Conservation (phyloP, 1,139 yeast genomes). For the Zygosaccharomyces sapae region DNA sequence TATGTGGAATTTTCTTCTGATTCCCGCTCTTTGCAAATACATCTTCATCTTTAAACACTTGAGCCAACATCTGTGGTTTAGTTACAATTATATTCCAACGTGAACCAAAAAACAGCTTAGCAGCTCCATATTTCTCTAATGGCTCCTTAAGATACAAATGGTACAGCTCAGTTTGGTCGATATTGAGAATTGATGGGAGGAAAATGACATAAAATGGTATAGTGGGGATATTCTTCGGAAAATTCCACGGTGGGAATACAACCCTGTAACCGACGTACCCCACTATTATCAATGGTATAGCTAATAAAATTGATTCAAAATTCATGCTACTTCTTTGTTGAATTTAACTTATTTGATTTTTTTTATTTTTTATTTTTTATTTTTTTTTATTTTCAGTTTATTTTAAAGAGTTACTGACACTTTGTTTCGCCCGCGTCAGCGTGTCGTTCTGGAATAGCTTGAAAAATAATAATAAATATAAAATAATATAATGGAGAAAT, state of each 20-base stretch:
- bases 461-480: not conserved
- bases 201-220: constrained; percentile 59
- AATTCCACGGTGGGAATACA: constrained; percentile 38
- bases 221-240: constrained; percentile 50
- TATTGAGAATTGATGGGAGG: constrained; percentile 42
- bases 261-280: constrained; percentile 16
- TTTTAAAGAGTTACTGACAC: not conserved
- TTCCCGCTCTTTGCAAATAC: constrained; percentile 58
- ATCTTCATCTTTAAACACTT: constrained; percentile 48
- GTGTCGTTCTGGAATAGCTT: not conserved
- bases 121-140: constrained; percentile 53
- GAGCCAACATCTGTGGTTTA: constrained; percentile 46
- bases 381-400: not conserved
- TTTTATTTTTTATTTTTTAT: not conserved
- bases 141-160: constrained; percentile 41
- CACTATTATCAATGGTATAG: constrained; percentile 5
- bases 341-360: not conserved
- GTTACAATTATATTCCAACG: constrained; percentile 59
- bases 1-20: constrained; percentile 54
- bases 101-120: constrained; percentile 56
- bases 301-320: constrained; percentile 2
- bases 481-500: not conserved
- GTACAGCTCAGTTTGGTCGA: constrained; percentile 51
- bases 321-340: constrained; percentile 3
- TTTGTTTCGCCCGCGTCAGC: constrained; percentile 4